A percentile compares a stretch with the other conserved stretches of the same genome.
Evolutionary conservation across 2,329 filamentous ascomycete species (phyloP).

Genomic region (Ciborinia camelliae): DNA sequence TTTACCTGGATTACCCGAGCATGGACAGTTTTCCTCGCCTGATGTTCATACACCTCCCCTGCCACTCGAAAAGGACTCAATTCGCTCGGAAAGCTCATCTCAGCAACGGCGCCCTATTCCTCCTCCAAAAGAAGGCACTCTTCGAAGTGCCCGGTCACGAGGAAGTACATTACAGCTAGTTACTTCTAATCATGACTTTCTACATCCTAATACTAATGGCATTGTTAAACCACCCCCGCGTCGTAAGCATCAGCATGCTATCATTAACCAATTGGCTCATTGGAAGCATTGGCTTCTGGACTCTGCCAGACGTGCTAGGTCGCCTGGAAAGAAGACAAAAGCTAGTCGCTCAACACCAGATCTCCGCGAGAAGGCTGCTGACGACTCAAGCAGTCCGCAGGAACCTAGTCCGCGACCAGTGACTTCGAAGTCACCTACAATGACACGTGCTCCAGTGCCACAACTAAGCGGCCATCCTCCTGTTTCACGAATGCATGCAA

Average conservation of each 20-base stretch:
- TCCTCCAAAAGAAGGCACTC: conserved; percentile 77
- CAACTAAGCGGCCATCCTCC: conserved; percentile 36
- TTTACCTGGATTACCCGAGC: conserved; percentile 72
- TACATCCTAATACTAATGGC: conserved; percentile 47
- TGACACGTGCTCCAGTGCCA: conserved; percentile 36
- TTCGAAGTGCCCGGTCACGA: conserved; percentile 67
- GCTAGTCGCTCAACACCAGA: conserved; percentile 53
- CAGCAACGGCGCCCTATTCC: conserved; percentile 71
- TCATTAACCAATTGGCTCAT: conserved; percentile 63
- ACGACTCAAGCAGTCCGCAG: conserved; percentile 44
- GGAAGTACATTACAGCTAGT: conserved; percentile 87
- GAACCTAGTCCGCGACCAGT: conserved; percentile 57
- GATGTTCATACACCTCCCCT: conserved; percentile 53
- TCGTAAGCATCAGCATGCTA: conserved; percentile 57
- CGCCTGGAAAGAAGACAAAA: conserved; percentile 43
- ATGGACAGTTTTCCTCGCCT: conserved; percentile 36
- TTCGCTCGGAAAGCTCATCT: conserved; percentile 74
- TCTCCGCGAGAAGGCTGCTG: conserved; percentile 49
- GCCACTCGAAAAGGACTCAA: conserved; percentile 74
- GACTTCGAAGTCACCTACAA: conserved; percentile 48
- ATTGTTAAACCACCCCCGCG: conserved; percentile 38
- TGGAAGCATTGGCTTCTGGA: conserved; percentile 73
- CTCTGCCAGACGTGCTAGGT: conserved; percentile 59
- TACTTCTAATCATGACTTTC: conserved; percentile 60
- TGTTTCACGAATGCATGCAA: conserved; percentile 40